Evolutionary conservation across 352 stramenopile genomes (phyloP).

Genomic region (Phytophthora citrophthora): DNA sequence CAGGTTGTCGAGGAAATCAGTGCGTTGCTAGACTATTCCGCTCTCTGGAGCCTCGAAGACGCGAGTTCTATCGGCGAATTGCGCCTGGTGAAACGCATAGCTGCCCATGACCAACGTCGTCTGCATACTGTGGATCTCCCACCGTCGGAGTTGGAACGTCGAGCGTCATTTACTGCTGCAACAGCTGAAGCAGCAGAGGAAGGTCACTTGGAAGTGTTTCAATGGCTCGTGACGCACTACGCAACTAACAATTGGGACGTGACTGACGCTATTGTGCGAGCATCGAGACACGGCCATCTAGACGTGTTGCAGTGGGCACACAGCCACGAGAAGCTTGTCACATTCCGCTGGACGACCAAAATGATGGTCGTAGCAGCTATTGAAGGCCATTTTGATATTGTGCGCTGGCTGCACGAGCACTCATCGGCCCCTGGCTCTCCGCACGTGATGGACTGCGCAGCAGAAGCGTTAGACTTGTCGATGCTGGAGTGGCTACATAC

Average conservation of each 20-base stretch:
- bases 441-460: slow-evolving; percentile 46
- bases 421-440: slow-evolving; percentile 36
- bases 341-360: slow-evolving; percentile 40
- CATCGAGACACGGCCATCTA: slow-evolving; percentile 33
- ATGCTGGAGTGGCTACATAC: slow-evolving; percentile 48
- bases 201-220: slow-evolving; percentile 25
- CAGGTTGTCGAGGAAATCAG: slow-evolving; percentile 33
- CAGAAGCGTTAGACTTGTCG: slow-evolving; percentile 34
- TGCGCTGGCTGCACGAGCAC: slow-evolving; percentile 39
- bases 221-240: slow-evolving; percentile 38
- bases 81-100: slow-evolving; percentile 34
- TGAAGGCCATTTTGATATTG: slow-evolving; percentile 48
- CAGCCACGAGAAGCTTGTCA: slow-evolving; percentile 10
- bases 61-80: slow-evolving; percentile 35
- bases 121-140: slow-evolving; percentile 15
- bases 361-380: slow-evolving; percentile 50
- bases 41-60: slow-evolving; percentile 31
- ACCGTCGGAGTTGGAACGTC: slow-evolving; percentile 17
- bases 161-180: slow-evolving; percentile 24
- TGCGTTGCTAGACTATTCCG: slow-evolving; percentile 33
- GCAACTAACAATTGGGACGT: slow-evolving; percentile 23
- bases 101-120: slow-evolving; percentile 24
- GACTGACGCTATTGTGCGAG: slow-evolving; percentile 35
- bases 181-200: slow-evolving; percentile 22
- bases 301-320: slow-evolving; percentile 29